phyloP scores from a whole-genome alignment of 2,329 filamentous ascomycete genomes.

The Neoscytalidium dimidiatum region DNA sequence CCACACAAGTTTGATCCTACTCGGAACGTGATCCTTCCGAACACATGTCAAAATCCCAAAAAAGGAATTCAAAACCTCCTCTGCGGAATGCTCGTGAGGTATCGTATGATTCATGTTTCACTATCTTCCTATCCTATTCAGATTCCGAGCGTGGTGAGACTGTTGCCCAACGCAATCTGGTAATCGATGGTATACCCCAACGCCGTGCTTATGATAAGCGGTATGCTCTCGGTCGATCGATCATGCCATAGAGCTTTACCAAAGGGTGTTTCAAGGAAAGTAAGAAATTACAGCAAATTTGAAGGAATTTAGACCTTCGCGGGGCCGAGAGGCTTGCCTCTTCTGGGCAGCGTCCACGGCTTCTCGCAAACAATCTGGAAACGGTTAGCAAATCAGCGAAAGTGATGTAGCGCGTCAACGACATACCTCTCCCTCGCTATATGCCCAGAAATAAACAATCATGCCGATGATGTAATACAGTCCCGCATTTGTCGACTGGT shows the following conservation, averaged over 20 bases:
- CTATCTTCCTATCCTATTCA: not conserved
- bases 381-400: slow-evolving; percentile 22
- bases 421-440: slow-evolving; percentile 92
- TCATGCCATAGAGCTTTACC: not conserved
- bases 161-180: not conserved
- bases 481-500: slow-evolving; percentile 89
- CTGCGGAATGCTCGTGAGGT: not conserved
- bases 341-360: slow-evolving; percentile 53
- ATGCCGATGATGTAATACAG: slow-evolving; percentile 89
- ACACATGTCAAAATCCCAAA: not conserved
- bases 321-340: slow-evolving; percentile 22
- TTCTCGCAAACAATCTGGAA: slow-evolving; percentile 49
- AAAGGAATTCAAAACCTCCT: not conserved
- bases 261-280: slow-evolving; percentile 1
- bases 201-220: not conserved
- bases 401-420: not conserved
- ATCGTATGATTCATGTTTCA: not conserved
- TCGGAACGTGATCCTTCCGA: too few relatives aligned
- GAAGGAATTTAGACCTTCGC: not conserved
- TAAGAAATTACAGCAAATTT: not conserved
- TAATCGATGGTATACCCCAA: slow-evolving; percentile 13
- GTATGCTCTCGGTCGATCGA: not conserved
- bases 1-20: too few relatives aligned
- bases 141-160: not conserved
- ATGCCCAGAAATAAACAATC: slow-evolving; percentile 92